A percentile compares a stretch with the other conserved stretches of the same genome.
phyloP scores from a whole-genome alignment of 192 early-diverging fungal genomes.

The Lobulomyces angularis region DNA sequence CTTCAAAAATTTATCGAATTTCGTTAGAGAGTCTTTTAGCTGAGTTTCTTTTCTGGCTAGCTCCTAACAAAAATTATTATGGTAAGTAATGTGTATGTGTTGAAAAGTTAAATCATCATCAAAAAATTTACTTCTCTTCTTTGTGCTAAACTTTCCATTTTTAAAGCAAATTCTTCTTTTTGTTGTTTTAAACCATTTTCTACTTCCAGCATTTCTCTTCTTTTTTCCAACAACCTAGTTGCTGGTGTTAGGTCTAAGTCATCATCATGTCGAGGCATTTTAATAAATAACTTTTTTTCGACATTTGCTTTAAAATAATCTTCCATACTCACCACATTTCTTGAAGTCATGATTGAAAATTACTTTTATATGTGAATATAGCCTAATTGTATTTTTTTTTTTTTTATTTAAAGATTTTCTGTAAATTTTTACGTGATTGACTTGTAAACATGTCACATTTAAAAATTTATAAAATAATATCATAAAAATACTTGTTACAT shows the following conservation, averaged over 20 bases:
- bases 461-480: too few relatives aligned
- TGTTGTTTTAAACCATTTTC: conserved; percentile 44
- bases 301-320: conserved; percentile 40
- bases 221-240: conserved; percentile 41
- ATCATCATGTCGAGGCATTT: conserved; percentile 43
- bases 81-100: too few relatives aligned
- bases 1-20: conserved; percentile 57
- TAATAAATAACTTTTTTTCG: conserved; percentile 43
- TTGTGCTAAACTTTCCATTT: conserved; percentile 45
- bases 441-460: too few relatives aligned
- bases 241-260: conserved; percentile 46
- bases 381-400: too few relatives aligned
- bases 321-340: conserved; percentile 21
- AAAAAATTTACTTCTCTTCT: too few relatives aligned
- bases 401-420: too few relatives aligned
- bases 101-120: too few relatives aligned
- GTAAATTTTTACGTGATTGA: too few relatives aligned
- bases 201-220: conserved; percentile 53
- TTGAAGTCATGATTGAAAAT: too few relatives aligned
- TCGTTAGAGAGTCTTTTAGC: conserved; percentile 40
- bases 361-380: too few relatives aligned
- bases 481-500: too few relatives aligned
- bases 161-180: conserved; percentile 53
- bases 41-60: conserved; percentile 38
- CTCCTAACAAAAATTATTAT: too few relatives aligned